Percentiles rank a stretch among this genome's conserved stretches.
These are phyloP conservation scores for Caryocar brasiliense DNA, from an alignment of 441 rosid species.

Conservation along the genomic window DNA sequence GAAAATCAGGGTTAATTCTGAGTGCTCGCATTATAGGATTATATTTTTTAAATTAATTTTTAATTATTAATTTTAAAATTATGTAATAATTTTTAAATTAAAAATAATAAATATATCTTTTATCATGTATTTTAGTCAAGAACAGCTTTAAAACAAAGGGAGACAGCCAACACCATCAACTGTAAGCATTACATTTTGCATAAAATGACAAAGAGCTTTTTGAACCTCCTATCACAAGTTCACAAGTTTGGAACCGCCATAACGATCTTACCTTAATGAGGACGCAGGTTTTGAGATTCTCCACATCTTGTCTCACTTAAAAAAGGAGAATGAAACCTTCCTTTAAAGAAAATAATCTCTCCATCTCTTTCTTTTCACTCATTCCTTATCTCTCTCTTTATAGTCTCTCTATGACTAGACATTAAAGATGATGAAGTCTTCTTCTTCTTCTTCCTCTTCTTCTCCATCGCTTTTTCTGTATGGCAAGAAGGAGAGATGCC, in stretches of 20 bases:
- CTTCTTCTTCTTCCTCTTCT: background rate
- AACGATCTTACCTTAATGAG: too few relatives aligned
- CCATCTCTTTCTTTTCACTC: background rate
- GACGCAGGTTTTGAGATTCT: too few relatives aligned
- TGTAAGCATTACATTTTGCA: background rate
- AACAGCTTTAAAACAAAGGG: too few relatives aligned
- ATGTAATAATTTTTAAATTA: too few relatives aligned
- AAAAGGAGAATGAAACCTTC: background rate
- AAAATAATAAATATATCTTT: too few relatives aligned
- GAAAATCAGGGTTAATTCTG: too few relatives aligned
- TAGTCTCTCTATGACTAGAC: background rate
- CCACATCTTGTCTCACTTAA: background rate
- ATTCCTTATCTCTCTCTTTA: background rate
- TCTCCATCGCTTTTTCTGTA: background rate
- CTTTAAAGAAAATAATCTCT: slow-evolving; percentile 1
- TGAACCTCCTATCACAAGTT: slow-evolving; percentile 8
- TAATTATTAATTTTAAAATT: too few relatives aligned
- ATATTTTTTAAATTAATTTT: too few relatives aligned
- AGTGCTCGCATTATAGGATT: too few relatives aligned
- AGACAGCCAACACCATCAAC: too few relatives aligned
- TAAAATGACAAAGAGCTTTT: background rate
- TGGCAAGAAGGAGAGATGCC: slow-evolving; percentile 24
- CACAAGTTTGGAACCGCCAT: background rate
- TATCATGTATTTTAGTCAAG: too few relatives aligned
- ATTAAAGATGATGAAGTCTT: slow-evolving; percentile 11